phyloP scores from a whole-genome alignment of 331 rosid genomes.

The Malus hybrid region DNA sequence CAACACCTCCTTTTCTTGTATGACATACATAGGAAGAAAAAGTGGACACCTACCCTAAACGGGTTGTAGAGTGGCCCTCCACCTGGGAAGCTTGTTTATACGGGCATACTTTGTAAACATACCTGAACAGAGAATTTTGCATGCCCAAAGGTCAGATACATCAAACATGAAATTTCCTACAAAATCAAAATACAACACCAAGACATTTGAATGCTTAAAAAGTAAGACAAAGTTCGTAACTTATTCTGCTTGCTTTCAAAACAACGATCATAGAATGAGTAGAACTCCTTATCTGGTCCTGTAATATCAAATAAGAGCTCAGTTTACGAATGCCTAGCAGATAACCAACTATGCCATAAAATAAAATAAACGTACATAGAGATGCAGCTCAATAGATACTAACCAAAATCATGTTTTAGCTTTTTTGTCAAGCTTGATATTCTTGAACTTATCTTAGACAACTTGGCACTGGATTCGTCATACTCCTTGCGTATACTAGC shows the following conservation, averaged over 20 bases:
- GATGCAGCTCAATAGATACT: conserved; percentile 33
- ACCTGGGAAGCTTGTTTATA: conserved; percentile 88
- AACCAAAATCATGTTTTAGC: conserved; percentile 84
- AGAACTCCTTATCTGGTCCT: conserved; percentile 92
- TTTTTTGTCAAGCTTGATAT: conserved; percentile 78
- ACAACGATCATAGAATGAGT: conserved; percentile 76
- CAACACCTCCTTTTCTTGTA: neutral
- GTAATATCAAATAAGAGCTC: conserved; percentile 25
- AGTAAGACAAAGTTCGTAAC: conserved; percentile 34
- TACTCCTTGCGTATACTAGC: conserved; percentile 82
- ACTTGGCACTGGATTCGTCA: conserved; percentile 75
- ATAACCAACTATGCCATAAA: conserved; percentile 11
- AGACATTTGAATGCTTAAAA: conserved; percentile 2
- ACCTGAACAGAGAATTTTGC: conserved; percentile 53
- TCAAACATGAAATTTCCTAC: conserved; percentile 13
- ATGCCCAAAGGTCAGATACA: conserved; percentile 27
- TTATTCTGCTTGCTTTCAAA: conserved; percentile 91
- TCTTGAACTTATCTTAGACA: conserved; percentile 78
- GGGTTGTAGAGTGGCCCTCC: conserved; percentile 78
- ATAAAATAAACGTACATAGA: conserved; percentile 3
- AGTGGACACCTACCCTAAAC: conserved; percentile 69
- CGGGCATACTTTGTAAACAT: conserved; percentile 91
- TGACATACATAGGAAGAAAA: neutral
- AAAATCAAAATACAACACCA: conserved; percentile 5
- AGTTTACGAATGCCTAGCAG: conserved; percentile 27